These are phyloP conservation scores for Dipteronia sinensis DNA, from an alignment of 345 rosid species.

Conservation along the genomic window DNA sequence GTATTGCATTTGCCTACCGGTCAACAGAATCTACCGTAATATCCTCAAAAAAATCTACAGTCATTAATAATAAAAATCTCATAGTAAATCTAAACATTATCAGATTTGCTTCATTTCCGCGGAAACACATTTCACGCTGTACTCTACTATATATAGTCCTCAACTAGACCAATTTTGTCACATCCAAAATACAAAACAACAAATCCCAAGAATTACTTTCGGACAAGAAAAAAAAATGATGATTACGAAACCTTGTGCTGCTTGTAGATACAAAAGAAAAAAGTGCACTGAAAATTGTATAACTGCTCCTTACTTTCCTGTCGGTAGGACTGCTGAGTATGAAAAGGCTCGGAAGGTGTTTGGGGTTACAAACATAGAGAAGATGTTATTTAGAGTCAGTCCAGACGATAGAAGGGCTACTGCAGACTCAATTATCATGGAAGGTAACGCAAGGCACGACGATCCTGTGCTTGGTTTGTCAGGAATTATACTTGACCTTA, in stretches of 20 bases:
- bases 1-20: not conserved
- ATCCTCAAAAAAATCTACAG: not conserved
- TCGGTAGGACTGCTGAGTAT: no score
- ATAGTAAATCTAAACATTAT: not conserved
- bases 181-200: not conserved
- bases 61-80: conserved; percentile 2
- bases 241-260: conserved; percentile 16
- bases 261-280: conserved; percentile 28
- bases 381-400: conserved; percentile 16
- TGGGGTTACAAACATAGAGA: conserved; percentile 27
- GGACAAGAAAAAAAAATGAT: not conserved
- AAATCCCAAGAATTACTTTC: no score
- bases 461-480: no score
- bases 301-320: not conserved
- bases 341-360: not conserved
- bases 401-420: conserved; percentile 19
- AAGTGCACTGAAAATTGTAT: conserved; percentile 24
- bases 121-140: no score
- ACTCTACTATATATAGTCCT: not conserved
- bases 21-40: no score
- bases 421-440: conserved; percentile 24
- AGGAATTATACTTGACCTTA: conserved; percentile 1
- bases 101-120: no score
- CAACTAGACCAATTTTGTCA: not conserved
- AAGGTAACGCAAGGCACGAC: no score